Conservation (phyloP, 2,329 filamentous ascomycete genomes). For the Trichoderma sp. region DNA sequence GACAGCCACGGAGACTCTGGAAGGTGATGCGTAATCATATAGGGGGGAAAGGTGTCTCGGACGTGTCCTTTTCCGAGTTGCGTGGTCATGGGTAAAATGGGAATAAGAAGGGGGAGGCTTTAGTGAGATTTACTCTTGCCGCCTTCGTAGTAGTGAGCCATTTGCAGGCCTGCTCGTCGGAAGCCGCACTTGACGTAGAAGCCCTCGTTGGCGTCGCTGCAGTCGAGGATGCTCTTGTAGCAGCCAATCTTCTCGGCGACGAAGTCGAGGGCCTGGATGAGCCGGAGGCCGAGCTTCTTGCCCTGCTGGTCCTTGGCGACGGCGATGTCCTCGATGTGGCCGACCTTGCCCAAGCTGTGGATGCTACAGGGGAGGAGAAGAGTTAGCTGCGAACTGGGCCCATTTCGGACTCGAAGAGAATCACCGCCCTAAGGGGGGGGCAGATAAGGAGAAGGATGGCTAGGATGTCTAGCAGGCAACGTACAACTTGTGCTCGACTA, state of each 20-base stretch:
- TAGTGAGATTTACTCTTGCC: conserved; percentile 51
- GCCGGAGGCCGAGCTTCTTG: conserved; percentile 89
- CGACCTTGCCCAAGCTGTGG: conserved; percentile 78
- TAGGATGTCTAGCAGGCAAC: conserved; percentile 34
- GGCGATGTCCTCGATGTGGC: conserved; percentile 97
- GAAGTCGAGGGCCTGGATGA: conserved; percentile 91
- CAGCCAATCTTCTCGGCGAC: conserved; percentile 87
- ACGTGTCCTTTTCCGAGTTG: neutral
- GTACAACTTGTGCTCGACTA: conserved; percentile 93
- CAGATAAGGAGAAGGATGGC: neutral
- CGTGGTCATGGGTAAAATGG: neutral
- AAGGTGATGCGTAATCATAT: conserved; percentile 12
- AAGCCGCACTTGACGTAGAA: conserved; percentile 99
- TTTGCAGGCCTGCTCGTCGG: conserved; percentile 86
- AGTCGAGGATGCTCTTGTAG: conserved; percentile 97
- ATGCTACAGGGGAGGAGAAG: conserved; percentile 55
- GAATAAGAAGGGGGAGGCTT: neutral
- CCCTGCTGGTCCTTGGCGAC: conserved; percentile 94
- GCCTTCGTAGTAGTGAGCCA: conserved; percentile 89
- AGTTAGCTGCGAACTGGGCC: conserved; percentile 30
- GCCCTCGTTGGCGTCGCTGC: conserved; percentile 92
- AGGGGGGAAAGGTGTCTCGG: neutral
- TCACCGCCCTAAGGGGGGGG: neutral
- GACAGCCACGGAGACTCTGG: conserved; percentile 2
- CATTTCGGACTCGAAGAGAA: neutral